Evolutionary conservation across 768 basidiomycete genomes (phyloP), one percentile per base, ranked within the genome.

Genomic region (Coprinellus micaceus): DNA sequence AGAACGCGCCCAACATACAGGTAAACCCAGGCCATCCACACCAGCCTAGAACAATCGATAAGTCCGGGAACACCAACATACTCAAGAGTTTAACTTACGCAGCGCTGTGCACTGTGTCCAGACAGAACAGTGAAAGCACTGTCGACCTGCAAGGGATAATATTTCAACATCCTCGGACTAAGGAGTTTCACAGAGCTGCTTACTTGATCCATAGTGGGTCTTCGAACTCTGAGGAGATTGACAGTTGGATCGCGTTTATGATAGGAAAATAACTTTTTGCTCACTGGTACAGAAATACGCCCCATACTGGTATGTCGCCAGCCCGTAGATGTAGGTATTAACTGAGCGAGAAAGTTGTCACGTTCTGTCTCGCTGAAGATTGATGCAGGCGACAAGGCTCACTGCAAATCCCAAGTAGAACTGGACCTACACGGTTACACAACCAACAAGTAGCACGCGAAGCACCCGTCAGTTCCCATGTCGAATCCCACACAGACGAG

Each of bases 31-130:
- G 43, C 50, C 56, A 57, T 52, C 72, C 69, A 67, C 45, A 57
- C 58, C 67, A 53, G 57, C 62, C 47, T 72, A 67, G 28, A 70
- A 58, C n/a, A n/a, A n/a, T n/a, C n/a, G n/a, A n/a, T n/a, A n/a
- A n/a, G n/a, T n/a, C n/a, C n/a, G 24, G 60, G 65, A n/a, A 45
- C 29, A 43, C 11, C 3, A 22, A 43, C 4, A 57, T 46, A 54
- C 53, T 58, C 11, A 33, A 25, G 4, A 17, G 25, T n/a, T 6
- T 22, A 40, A 65, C 70, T 63, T 50, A 70, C 69, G 69, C 63
- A 17, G 63, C 60, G 52, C 71, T 76, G 52, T 76, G 74, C 15
- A 72, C 40, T 1, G 67, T 70, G 58, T 76, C 74, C 12, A 68
- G 53, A 21, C 60, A 28, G 61, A 75, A 69, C 21, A 76, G 61